These are phyloP conservation scores for Hippophae gyantsensis DNA, from an alignment of 306 rosid genomes.

Conservation along the genomic window DNA sequence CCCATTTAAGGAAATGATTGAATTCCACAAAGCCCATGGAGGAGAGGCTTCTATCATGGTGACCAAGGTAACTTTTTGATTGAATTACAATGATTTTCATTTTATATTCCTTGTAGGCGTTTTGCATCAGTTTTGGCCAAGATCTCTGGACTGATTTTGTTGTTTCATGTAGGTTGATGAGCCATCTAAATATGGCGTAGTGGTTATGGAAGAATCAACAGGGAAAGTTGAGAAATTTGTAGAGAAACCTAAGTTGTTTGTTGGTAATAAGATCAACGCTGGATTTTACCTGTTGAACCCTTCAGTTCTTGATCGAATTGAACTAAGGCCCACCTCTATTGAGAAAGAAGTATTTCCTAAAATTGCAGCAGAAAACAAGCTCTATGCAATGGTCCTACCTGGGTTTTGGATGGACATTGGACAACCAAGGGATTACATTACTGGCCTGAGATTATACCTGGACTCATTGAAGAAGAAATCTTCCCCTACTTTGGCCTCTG, in stretches of 20 bases:
- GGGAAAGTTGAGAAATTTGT: constrained; percentile 93
- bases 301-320: constrained; percentile 75
- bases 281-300: constrained; percentile 88
- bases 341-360: constrained; percentile 95
- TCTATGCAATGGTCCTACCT: constrained; percentile 92
- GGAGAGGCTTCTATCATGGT: constrained; percentile 99
- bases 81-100: not conserved
- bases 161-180: constrained; percentile 71
- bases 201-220: constrained; percentile 76
- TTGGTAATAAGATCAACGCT: constrained; percentile 98
- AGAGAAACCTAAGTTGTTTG: constrained; percentile 92
- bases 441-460: constrained; percentile 75
- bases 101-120: not conserved
- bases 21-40: constrained; percentile 82
- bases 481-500: constrained; percentile 61
- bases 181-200: constrained; percentile 98
- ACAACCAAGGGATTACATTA: constrained; percentile 90
- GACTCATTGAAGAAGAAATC: constrained; percentile 72
- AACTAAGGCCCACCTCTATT: constrained; percentile 91
- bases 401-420: constrained; percentile 99
- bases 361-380: constrained; percentile 75
- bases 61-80: constrained; percentile 58
- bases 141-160: constrained; percentile 20
- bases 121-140: constrained; percentile 4
- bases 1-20: constrained; percentile 85